phyloP scores from a whole-genome alignment of 768 basidiomycete species.

The Lactarius trivialis region DNA sequence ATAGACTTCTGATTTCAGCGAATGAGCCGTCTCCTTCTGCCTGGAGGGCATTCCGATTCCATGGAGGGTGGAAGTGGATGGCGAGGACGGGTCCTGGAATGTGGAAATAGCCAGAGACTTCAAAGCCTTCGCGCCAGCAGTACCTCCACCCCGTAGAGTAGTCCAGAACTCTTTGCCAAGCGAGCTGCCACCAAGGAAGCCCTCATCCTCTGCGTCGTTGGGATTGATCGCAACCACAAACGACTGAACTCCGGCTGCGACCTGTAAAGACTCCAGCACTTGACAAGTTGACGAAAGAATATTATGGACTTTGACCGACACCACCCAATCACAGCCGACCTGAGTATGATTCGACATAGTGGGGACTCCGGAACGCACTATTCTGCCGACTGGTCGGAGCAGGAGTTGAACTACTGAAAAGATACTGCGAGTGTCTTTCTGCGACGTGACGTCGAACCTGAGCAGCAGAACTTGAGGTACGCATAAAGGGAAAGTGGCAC shows the following conservation, averaged over 20 bases:
- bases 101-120: slow-evolving; percentile 31
- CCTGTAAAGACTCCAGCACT: slow-evolving; percentile 47
- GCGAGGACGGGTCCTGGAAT: not conserved
- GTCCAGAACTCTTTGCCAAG: slow-evolving; percentile 63
- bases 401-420: slow-evolving; percentile 34
- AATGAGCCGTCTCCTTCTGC: slow-evolving; percentile 16
- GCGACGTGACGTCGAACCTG: slow-evolving; percentile 45
- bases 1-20: slow-evolving; percentile 23
- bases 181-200: slow-evolving; percentile 59
- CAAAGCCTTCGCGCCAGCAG: slow-evolving; percentile 50
- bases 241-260: slow-evolving; percentile 48
- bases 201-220: slow-evolving; percentile 37
- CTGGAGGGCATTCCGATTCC: slow-evolving; percentile 5
- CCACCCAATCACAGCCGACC: not conserved
- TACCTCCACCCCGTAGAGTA: slow-evolving; percentile 51
- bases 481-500: not conserved
- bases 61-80: not conserved
- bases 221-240: slow-evolving; percentile 59
- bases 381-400: slow-evolving; percentile 8
- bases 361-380: slow-evolving; percentile 16
- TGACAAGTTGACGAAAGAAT: slow-evolving; percentile 45
- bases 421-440: slow-evolving; percentile 56
- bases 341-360: not conserved
- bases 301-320: slow-evolving; percentile 35
- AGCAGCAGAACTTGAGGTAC: slow-evolving; percentile 28